phyloP scores from a whole-genome alignment of 768 basidiomycete genomes.

The Ramaria rubella region DNA sequence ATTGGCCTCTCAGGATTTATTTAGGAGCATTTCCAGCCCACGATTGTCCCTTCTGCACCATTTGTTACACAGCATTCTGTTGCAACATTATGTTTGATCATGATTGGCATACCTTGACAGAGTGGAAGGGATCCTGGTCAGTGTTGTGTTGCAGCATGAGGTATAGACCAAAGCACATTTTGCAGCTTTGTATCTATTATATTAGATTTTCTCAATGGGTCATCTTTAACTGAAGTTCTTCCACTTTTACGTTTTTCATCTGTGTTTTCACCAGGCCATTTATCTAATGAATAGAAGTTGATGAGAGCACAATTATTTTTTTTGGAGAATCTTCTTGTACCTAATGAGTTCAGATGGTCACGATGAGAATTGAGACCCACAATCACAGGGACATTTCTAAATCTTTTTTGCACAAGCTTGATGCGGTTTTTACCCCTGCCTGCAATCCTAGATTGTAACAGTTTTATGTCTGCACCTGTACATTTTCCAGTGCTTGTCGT shows the following conservation, averaged over 20 bases:
- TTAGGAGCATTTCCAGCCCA: neutral
- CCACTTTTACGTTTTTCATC: too few relatives aligned
- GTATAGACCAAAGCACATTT: neutral
- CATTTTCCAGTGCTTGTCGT: too few relatives aligned
- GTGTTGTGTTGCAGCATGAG: neutral
- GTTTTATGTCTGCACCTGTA: too few relatives aligned
- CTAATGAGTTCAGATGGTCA: neutral
- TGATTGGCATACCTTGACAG: neutral
- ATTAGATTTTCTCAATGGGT: too few relatives aligned
- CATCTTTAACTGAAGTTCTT: neutral
- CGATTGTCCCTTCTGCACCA: too few relatives aligned
- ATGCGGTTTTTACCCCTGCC: too few relatives aligned
- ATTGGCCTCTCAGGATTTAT: neutral
- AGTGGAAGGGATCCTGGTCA: neutral
- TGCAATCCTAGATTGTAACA: too few relatives aligned
- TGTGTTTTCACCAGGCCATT: neutral
- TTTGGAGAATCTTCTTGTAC: neutral
- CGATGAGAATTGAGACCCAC: neutral
- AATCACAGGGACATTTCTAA: neutral
- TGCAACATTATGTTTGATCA: too few relatives aligned
- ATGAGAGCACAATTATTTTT: neutral
- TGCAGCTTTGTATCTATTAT: too few relatives aligned
- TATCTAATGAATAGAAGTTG: neutral
- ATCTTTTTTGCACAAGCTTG: too few relatives aligned
- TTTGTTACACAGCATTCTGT: too few relatives aligned